Evolutionary conservation across 176 grass and related monocot genomes (phyloP).

Genomic region (Neostapfia colusana): DNA sequence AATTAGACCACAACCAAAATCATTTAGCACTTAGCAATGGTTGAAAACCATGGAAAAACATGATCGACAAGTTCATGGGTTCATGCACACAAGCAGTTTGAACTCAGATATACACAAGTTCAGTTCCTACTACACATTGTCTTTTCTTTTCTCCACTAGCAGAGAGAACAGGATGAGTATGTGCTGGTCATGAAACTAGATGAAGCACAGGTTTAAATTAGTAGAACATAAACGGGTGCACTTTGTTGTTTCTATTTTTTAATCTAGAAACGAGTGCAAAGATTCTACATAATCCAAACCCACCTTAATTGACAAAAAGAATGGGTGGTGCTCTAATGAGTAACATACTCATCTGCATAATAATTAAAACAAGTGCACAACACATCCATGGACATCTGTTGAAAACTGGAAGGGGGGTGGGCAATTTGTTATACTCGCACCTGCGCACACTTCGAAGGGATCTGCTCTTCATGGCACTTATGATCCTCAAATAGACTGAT

Average conservation of each 20-base stretch:
- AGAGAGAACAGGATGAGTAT: not conserved
- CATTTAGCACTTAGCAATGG: not conserved
- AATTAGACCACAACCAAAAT: conserved; percentile 15
- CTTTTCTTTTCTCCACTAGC: not conserved
- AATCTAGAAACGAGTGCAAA: conserved; percentile 1
- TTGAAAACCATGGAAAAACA: conserved; percentile 2
- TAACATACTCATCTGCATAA: conserved; percentile 10
- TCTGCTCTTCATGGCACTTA: conserved; percentile 65
- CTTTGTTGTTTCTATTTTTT: not conserved
- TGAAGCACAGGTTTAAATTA: not conserved
- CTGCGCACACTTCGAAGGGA: conserved; percentile 81
- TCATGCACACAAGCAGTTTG: not conserved
- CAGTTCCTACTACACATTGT: not conserved
- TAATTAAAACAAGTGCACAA: not conserved
- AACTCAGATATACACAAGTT: not conserved
- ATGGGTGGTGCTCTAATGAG: not conserved
- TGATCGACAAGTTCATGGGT: not conserved
- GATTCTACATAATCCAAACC: conserved; percentile 19
- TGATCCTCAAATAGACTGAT: conserved; percentile 84
- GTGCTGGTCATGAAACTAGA: not conserved
- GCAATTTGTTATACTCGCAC: conserved; percentile 41
- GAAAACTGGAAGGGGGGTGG: conserved; percentile 18
- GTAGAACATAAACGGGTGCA: not conserved
- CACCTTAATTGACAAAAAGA: not conserved
- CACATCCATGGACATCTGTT: not conserved